Evolutionary conservation across 176 grass and related monocot species (phyloP), one percentile per base, ranked within the genome.

Genomic region (Saccharum officinarum): DNA sequence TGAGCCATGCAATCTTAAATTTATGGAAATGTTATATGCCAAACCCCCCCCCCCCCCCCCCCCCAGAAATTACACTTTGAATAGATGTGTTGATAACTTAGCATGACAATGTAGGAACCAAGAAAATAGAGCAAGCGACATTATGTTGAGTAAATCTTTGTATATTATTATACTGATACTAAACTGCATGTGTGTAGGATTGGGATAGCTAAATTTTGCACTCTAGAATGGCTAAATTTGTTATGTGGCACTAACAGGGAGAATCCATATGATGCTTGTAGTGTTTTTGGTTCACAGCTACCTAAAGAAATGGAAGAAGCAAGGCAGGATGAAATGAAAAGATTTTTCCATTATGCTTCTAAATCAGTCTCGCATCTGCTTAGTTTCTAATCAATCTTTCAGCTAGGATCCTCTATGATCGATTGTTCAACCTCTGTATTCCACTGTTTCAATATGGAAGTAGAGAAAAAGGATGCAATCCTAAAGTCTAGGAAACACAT

Each of bases 201-300:
- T 66, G 12, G 8, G 23, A 15, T 54, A 81, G 63, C 28, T 50
- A 28, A 50, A 67, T 68, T 68, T 80, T 80, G 42, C 78, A 52
- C 1, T 39, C 12, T 57, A 52, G 33, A 82, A 57, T 70, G 47
- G 5, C 31, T 82, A 71, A n/a, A 70, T 7, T 18, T 40, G 34
- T 69, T 39, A 37, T n/a, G 8, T 69, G 25, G 10, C 67, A 23
- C 11, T 67, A n/a, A 80, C 47, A 67, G 74, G 10, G 42, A 25
- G 26, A 50, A 69, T 38, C 18, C 26, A 20, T 62, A 69, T 38
- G 9, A 82, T 82, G 13, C 54, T 61, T 75, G 15, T 45, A 82
- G 28, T 46, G 47, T 31, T 80, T 59, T 62, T 52, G 2, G 20
- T 49, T 72, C 67, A 80, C 16, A 33, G 33, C 25, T 15, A 64